phyloP scores from a whole-genome alignment of 352 stramenopile genomes.

The Pelagophyceae sp. region DNA sequence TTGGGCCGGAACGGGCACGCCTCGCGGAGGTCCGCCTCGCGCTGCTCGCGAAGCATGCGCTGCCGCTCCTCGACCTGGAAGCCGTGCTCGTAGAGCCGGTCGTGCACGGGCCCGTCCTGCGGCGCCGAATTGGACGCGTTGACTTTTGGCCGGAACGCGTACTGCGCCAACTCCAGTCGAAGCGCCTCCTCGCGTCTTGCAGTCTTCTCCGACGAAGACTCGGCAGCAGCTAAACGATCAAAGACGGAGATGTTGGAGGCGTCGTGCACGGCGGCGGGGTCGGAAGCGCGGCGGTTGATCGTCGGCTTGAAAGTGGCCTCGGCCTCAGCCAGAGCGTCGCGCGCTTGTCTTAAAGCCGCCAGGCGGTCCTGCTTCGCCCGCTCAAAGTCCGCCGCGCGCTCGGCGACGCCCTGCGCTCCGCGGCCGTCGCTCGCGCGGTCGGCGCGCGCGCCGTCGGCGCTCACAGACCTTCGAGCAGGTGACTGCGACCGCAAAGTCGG shows the following conservation, averaged over 20 bases:
- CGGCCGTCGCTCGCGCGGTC: background rate
- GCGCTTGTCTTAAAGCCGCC: background rate
- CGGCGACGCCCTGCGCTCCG: background rate
- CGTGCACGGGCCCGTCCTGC: background rate
- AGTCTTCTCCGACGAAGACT: background rate
- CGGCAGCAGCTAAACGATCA: background rate
- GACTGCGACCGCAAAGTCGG: background rate
- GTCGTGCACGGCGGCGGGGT: background rate
- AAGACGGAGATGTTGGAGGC: background rate
- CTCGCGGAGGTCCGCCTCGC: background rate
- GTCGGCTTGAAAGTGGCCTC: background rate
- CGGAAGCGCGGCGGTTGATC: background rate
- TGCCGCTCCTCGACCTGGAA: background rate
- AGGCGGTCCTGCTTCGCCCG: background rate
- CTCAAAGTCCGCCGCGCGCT: conserved; percentile 1
- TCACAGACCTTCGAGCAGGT: background rate
- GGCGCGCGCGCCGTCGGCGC: background rate
- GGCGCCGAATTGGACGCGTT: background rate
- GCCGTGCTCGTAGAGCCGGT: background rate
- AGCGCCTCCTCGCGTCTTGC: background rate
- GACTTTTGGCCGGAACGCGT: background rate
- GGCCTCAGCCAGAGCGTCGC: background rate
- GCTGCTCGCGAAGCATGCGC: background rate
- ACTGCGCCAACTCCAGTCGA: background rate
- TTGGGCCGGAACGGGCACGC: background rate